Evolutionary conservation across 78 protist species (phyloP), one percentile per base, ranked within the genome.

Genomic region (Chrysochromulina parva): DNA sequence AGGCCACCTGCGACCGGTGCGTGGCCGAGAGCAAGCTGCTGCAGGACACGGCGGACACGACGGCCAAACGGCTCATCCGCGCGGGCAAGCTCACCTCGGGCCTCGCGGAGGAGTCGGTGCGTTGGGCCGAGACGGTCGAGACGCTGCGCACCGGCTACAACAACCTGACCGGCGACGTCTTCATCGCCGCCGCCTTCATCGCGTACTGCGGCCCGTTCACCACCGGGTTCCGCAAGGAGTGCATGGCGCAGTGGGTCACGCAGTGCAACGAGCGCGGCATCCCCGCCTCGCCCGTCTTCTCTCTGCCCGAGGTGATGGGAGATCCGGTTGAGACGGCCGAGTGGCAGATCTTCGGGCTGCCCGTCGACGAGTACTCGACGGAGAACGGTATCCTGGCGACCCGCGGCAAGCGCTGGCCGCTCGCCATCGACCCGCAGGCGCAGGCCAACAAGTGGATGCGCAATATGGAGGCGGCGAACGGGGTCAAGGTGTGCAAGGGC

Each of bases 341-440:
- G 26, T 97, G 98, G 98, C 48, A 93, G 22, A 88, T 92, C 52
- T 10, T 14, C 38, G 94, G 95, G 17, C 92, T 97, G 69, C 98
- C 98, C n/a, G 16, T 67, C 9, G 98, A 97, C 76, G 90, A 38
- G 1, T 74, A 96, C 50, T 91, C 94, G 60, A 78, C 94, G 11
- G 96, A 94, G 67, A 95, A 94, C 71, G 97, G 94, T 22, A 87
- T 96, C 58, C 65, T 95, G 26, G 92, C 86, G 81, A 67, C 85
- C 47, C 48, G 85, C 19, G 82, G 88, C n/a, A 85, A 50, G 54
- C 91, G 97, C 47, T 97, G 96, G 95, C 97, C 97, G 55, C 93
- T 97, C 10, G 84, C 93, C 85, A 97, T 97, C 85, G 98, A 97
- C 84, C 98, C 98, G 47, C 96, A 95, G 52, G 94, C 90, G 26